These are phyloP conservation scores for Eutrema salsugineum DNA, from an alignment of 441 rosid genomes.

Conservation along the genomic window DNA sequence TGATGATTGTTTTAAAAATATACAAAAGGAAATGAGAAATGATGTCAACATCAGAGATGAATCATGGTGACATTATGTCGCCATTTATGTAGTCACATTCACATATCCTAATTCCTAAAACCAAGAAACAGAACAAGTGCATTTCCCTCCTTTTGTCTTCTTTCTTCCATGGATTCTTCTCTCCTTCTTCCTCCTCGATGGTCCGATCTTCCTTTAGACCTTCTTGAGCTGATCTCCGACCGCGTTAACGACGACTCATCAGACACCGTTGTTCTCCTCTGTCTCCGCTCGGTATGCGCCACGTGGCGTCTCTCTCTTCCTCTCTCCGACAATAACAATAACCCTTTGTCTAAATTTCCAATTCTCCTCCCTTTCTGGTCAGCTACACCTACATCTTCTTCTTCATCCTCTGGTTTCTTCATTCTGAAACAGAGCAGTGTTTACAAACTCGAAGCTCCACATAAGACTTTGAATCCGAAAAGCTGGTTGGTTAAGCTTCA, in stretches of 20 bases:
- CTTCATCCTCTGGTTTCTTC: constrained; percentile 17
- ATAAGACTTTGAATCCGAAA: neutral
- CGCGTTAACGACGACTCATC: constrained; percentile 3
- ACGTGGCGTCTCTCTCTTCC: constrained; percentile 28
- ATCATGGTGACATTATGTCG: constrained; percentile 10
- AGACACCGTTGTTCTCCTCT: constrained; percentile 6
- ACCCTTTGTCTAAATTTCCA: neutral
- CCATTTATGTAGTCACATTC: neutral
- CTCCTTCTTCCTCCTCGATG: constrained; percentile 12
- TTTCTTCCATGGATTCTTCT: constrained; percentile 17
- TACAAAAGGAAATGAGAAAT: neutral
- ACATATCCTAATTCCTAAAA: neutral
- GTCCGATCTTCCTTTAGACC: constrained; percentile 27
- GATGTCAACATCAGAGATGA: constrained; percentile 21
- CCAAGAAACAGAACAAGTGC: constrained; percentile 5
- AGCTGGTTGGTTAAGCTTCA: constrained; percentile 30
- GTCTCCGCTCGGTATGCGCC: constrained; percentile 32
- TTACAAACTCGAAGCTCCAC: constrained; percentile 3
- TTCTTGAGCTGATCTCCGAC: constrained; percentile 16
- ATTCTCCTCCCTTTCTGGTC: constrained; percentile 26
- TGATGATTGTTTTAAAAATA: neutral
- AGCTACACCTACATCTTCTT: constrained; percentile 4
- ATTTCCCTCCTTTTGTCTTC: neutral
- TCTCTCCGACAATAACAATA: neutral
- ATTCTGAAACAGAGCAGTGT: constrained; percentile 16